Conservation (phyloP, 1,284 basidiomycete genomes). For the Naganishia sp. region DNA sequence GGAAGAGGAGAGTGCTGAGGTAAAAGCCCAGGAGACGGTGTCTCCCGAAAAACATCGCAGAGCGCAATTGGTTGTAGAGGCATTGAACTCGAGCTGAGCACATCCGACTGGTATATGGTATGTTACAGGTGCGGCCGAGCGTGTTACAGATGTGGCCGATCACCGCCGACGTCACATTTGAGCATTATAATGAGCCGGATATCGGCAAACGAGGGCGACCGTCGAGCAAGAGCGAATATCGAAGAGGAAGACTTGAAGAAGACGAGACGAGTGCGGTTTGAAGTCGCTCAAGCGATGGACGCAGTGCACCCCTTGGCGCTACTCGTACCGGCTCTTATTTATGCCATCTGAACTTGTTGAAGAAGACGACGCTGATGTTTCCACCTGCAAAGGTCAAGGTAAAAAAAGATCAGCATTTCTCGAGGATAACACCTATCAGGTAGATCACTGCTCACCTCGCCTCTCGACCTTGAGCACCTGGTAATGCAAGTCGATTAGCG, state of each 20-base stretch:
- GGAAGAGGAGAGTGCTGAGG: background rate
- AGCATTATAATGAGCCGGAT: background rate
- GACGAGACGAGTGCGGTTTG: background rate
- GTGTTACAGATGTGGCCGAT: background rate
- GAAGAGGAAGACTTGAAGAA: background rate
- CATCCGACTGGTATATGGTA: background rate
- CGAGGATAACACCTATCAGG: background rate
- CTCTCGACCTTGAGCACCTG: slow-evolving; percentile 23
- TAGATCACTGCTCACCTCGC: background rate
- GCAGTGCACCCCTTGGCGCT: background rate
- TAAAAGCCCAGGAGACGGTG: background rate
- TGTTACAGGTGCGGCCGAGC: background rate
- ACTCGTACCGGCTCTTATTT: background rate
- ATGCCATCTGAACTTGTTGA: slow-evolving; percentile 26
- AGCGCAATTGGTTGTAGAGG: slow-evolving; percentile 20
- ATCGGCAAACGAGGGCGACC: background rate
- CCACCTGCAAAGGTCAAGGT: slow-evolving; percentile 1
- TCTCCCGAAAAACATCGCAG: slow-evolving; percentile 24
- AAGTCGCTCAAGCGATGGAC: too few relatives aligned
- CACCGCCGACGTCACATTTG: background rate
- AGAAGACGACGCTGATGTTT: slow-evolving; percentile 16
- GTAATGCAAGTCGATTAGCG: background rate
- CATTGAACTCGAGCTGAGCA: slow-evolving; percentile 3
- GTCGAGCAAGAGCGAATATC: slow-evolving; percentile 3
- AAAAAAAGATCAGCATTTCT: background rate